Evolutionary conservation across 495 filamentous ascomycete species (phyloP).

Genomic region (Trichocladium uniseriatum): DNA sequence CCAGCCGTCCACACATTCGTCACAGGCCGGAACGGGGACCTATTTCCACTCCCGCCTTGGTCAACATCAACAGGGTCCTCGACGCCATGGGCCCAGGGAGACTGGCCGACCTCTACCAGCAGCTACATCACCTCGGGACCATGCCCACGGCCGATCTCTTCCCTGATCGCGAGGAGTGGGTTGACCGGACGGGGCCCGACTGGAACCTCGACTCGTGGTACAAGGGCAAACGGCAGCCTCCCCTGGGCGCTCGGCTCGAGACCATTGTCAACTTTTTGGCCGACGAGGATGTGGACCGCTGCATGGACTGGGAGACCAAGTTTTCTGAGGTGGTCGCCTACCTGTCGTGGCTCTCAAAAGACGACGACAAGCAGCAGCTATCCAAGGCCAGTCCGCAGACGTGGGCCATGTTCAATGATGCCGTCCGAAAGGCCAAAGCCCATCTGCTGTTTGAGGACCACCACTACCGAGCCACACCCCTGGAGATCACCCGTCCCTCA

Average conservation of each 20-base stretch:
- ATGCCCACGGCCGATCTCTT: neutral
- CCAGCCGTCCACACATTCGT: too few species aligned
- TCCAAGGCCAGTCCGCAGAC: conserved; percentile 9
- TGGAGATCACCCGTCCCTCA: conserved; percentile 7
- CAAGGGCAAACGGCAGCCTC: conserved; percentile 14
- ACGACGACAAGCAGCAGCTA: conserved; percentile 14
- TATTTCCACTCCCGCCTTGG: too few species aligned
- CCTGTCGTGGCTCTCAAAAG: conserved; percentile 19
- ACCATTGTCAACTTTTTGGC: conserved; percentile 23
- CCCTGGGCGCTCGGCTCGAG: conserved; percentile 18
- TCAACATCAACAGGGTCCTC: too few species aligned
- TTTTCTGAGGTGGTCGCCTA: conserved; percentile 17
- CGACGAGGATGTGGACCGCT: conserved; percentile 27
- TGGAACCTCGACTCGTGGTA: conserved; percentile 17
- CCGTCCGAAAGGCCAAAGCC: conserved; percentile 14
- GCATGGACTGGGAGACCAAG: conserved; percentile 16
- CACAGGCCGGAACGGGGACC: too few species aligned
- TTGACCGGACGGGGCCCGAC: conserved; percentile 9
- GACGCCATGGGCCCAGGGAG: neutral
- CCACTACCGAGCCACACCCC: conserved; percentile 10
- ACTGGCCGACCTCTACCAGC: neutral
- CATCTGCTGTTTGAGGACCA: conserved; percentile 23
- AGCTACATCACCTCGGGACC: neutral
- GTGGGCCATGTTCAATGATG: conserved; percentile 16
- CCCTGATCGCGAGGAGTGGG: neutral